Conservation (phyloP, 345 rosid species). For the Hevea brasiliensis region DNA sequence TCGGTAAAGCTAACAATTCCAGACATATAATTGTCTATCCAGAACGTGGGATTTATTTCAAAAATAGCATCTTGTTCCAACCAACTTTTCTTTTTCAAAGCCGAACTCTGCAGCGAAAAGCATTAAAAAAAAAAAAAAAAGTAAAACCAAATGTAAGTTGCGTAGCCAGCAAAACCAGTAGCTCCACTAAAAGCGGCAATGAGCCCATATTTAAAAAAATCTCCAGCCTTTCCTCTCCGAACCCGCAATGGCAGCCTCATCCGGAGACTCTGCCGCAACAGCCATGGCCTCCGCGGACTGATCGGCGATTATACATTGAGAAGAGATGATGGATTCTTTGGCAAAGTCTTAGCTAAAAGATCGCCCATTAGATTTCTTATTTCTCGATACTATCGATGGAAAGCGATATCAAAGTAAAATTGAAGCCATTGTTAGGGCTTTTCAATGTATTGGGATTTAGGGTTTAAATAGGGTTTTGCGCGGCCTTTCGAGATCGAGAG, state of each 20-base stretch:
- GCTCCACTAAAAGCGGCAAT: slow-evolving; percentile 57
- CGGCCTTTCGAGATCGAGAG: not conserved
- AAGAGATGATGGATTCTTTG: slow-evolving; percentile 42
- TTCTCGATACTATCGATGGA: slow-evolving; percentile 22
- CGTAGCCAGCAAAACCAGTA: slow-evolving; percentile 56
- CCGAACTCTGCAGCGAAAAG: too few relatives aligned
- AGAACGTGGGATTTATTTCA: not conserved
- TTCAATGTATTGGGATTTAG: not conserved
- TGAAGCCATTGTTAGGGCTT: slow-evolving; percentile 43
- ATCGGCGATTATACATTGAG: slow-evolving; percentile 51
- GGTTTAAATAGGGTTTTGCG: slow-evolving; percentile 36
- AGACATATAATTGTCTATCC: not conserved
- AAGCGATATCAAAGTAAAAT: slow-evolving; percentile 52
- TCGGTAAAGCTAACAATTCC: not conserved
- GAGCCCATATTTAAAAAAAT: slow-evolving; percentile 58
- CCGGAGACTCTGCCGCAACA: slow-evolving; percentile 16
- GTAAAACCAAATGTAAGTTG: slow-evolving; percentile 51
- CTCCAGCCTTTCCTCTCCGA: slow-evolving; percentile 45
- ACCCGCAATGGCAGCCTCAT: not conserved
- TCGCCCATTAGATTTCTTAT: slow-evolving; percentile 23
- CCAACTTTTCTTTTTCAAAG: not conserved
- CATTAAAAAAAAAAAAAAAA: too few relatives aligned
- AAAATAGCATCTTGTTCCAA: not conserved
- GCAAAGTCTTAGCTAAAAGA: slow-evolving; percentile 39
- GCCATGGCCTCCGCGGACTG: slow-evolving; percentile 35